A percentile compares a stretch with the other conserved stretches of the same genome.
Evolutionary conservation across 2,329 filamentous ascomycete species (phyloP).

Genomic region (Xylariaceae sp.): DNA sequence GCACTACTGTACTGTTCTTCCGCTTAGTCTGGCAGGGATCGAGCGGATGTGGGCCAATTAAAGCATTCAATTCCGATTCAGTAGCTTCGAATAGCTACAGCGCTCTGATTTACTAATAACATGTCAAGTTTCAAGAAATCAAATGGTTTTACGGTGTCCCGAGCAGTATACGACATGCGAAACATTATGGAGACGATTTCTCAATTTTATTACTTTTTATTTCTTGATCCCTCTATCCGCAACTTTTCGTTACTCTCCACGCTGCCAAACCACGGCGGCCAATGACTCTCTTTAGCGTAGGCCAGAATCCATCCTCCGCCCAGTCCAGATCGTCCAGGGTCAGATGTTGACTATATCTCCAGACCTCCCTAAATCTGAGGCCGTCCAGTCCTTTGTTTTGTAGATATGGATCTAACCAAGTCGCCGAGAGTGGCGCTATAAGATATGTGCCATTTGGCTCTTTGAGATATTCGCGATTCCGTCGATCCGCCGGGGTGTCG

Average conservation of each 20-base stretch:
- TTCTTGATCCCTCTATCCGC: constrained; percentile 25
- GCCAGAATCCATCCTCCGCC: constrained; percentile 71
- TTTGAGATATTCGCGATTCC: constrained; percentile 55
- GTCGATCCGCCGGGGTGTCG: constrained; percentile 55
- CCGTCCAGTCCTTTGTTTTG: constrained; percentile 57
- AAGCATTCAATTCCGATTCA: constrained; percentile 6
- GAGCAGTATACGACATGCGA: no score
- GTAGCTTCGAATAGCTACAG: constrained; percentile 1
- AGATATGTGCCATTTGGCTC: constrained; percentile 65
- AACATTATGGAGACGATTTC: background rate
- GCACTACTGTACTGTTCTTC: no score
- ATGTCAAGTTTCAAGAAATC: background rate
- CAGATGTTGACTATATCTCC: constrained; percentile 65
- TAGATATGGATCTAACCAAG: constrained; percentile 64
- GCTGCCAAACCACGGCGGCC: constrained; percentile 59
- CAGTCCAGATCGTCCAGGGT: constrained; percentile 81
- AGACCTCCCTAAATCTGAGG: constrained; percentile 66
- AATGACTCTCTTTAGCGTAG: constrained; percentile 66
- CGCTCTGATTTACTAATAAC: background rate
- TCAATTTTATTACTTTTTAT: constrained; percentile 2
- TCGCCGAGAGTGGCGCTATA: constrained; percentile 70
- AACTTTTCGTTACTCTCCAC: constrained; percentile 66
- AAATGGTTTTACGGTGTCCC: background rate
- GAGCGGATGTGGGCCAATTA: background rate
- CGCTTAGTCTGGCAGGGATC: constrained; percentile 4